Evolutionary conservation across 2,329 filamentous ascomycete genomes (phyloP), one percentile per base, ranked within the genome.

Genomic region (Fusarium beomiforme): DNA sequence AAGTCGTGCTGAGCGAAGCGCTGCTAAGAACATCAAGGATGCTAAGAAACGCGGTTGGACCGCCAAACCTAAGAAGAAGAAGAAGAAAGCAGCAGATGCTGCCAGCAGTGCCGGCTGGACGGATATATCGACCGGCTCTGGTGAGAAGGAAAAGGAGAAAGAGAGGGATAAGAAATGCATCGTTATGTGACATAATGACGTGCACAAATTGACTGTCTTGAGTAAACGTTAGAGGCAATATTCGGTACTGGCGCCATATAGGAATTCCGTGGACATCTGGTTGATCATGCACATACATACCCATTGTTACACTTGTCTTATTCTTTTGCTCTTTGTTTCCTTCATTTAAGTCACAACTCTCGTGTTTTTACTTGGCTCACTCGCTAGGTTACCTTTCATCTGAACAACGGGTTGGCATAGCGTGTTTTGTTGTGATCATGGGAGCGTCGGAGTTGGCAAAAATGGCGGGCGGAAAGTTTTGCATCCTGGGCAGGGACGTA

Each of bases 21-120:
- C 89, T 9, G 85, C 88, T 13, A 90, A 87, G 79, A 91, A 91
- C 71, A 87, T 91, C 31, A 83, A 86, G 21, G 88, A 90, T 67
- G 89, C 89, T 3, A 88, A 86, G 79, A 85, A 83, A 72, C 84
- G 83, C 34, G 88, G 89, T 1, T 91, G 89, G 88, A 83, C 78
- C 39, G 79, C 82, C 63, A 80, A 82, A 70, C 70, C 70, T 60
- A 82, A 78, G 67, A 85, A 82, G 72, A 80, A 80, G 53, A 83
- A 79, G 67, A 81, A 79, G 73, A 80, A 80, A 59, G 83, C 58
- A 71, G 75, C 43, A 46, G 85, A 87, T 63, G 80, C 76, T 12
- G 80, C 78, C 39, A 86, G 84, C 73, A 83, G 79, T 68, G 81
- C 82, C 12, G 85, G 82, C 21, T 89, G 87, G 87, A 89, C 87